These are phyloP conservation scores for Gentiana straminea DNA, from an alignment of 257 asterid species.

Conservation along the genomic window DNA sequence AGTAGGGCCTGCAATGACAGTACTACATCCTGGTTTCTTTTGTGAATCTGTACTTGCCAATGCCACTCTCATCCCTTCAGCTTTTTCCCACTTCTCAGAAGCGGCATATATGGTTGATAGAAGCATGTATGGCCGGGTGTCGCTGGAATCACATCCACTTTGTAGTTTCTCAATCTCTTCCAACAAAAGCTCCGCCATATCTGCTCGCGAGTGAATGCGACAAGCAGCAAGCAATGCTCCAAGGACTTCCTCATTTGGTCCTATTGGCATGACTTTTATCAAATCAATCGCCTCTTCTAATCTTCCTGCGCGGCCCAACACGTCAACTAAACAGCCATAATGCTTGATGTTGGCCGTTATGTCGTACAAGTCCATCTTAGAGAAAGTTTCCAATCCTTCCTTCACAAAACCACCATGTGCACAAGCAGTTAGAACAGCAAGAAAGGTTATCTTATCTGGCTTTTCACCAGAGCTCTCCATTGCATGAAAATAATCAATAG, in stretches of 20 bases:
- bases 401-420: conserved; percentile 70
- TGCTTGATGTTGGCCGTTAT: conserved; percentile 49
- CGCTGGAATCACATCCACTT: too few relatives aligned
- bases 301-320: conserved; percentile 23
- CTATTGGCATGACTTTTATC: too few relatives aligned
- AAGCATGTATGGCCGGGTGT: conserved; percentile 7
- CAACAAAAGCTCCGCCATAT: too few relatives aligned
- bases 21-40: too few relatives aligned
- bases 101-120: conserved; percentile 59
- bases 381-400: conserved; percentile 54
- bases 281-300: too few relatives aligned
- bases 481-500: conserved; percentile 30
- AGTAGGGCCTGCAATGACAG: too few relatives aligned
- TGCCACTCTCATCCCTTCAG: conserved; percentile 10
- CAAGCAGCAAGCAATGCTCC: conserved; percentile 83
- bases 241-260: conserved; percentile 23
- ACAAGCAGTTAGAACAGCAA: conserved; percentile 67
- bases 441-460: conserved; percentile 51
- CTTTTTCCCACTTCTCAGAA: conserved; percentile 72
- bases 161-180: too few relatives aligned
- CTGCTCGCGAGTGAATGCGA: conserved; percentile 25
- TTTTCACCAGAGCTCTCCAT: conserved; percentile 43
- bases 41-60: too few relatives aligned
- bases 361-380: conserved; percentile 46
- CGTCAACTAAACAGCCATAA: conserved; percentile 65